Evolutionary conservation across 768 basidiomycete genomes (phyloP), one percentile per base, ranked within the genome.

Genomic region (Mycena rebaudengoi): DNA sequence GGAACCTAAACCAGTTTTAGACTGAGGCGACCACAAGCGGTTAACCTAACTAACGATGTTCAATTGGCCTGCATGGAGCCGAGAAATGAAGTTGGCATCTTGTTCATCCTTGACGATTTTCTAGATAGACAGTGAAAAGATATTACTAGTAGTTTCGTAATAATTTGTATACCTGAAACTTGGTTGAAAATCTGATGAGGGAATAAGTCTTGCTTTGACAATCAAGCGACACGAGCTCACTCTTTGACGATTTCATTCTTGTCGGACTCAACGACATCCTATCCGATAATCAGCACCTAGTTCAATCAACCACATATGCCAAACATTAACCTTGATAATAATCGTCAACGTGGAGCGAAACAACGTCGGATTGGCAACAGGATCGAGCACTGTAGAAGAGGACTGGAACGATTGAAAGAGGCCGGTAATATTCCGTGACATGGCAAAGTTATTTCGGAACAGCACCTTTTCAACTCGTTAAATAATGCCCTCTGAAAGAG

Each of bases 241-340:
- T 89, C 88, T 72, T 78, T 76, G 5, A 80, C 81, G 23, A 90
- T 88, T 53, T 89, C 88, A 2, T 66, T 73, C 70, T 82, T 86
- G 73, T 89, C 88, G 0, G 85, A 82, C 54, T 89, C 88, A 1
- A 88, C 82, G 14, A 89, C 88, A 49, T 90, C 88, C 88, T 89
- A 57, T 21, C 5, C 23, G 18, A 30, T 7, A 16, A n/a, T n/a
- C n/a, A 28, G 0, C 14, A 5, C 21, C 32, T 7, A 33, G 5
- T 13, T n/a, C 30, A 41, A n/a, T 23, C 16, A 4, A 37, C 35
- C 21, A 30, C 12, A 43, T 25, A 44, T n/a, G 8, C 20, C 6
- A 25, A 5, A 41, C 43, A 23, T 60, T 1, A 40, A 82, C 87
- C 80, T 89, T 90, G 73, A 89, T 88, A 41, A 89, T 87, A 65